Evolutionary conservation across 768 basidiomycete species (phyloP), one percentile per base, ranked within the genome.

Genomic region (Wakefieldia striispora): DNA sequence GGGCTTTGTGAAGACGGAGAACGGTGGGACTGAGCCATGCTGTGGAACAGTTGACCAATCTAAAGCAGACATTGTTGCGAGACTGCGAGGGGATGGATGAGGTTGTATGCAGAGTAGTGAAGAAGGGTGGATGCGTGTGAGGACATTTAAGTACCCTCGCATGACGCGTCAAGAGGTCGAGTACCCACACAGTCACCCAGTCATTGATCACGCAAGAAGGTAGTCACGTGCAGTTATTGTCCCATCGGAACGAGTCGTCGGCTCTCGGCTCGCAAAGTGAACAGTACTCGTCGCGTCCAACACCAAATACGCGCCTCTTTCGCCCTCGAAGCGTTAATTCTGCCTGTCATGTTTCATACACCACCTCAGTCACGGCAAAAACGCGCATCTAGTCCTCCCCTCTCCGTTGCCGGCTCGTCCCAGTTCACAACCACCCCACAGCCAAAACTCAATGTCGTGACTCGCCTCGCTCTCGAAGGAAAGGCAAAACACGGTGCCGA

Each of bases 391-490:
- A 70, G 69, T 23, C 69, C 69, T 6, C 62, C 69, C 0, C 55
- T 56, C 50, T 70, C 69, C 3, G 55, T 37, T 37, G 57, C 65
- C 9, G 66, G 53, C 37, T 78, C 78, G 40, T 69, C 79, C 5
- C 75, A 78, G 19, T 56, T 78, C 35, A 77, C 75, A 0, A 69
- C 77, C 10, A 70, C 66, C 20, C 70, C 72, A 8, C 68, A 70
- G 48, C 72, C 74, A 43, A 83, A 78, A 60, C 59, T 83, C 43
- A 88, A 87, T 61, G 71, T 90, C 14, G 86, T 89, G 3, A 83
- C 86, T 40, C 83, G 85, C 43, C 76, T 90, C 27, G 82, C 81
- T 20, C 80, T 91, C 42, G 85, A 88, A 60, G 88, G 88, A 26
- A 84, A 81, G 66, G 81, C 82, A 19, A 84, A 80, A 66, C 77